Percentiles rank a stretch among this genome's conserved stretches.
These are phyloP conservation scores for Cordyceps militaris DNA, from an alignment of 2,329 filamentous ascomycete genomes.

Conservation along the genomic window DNA sequence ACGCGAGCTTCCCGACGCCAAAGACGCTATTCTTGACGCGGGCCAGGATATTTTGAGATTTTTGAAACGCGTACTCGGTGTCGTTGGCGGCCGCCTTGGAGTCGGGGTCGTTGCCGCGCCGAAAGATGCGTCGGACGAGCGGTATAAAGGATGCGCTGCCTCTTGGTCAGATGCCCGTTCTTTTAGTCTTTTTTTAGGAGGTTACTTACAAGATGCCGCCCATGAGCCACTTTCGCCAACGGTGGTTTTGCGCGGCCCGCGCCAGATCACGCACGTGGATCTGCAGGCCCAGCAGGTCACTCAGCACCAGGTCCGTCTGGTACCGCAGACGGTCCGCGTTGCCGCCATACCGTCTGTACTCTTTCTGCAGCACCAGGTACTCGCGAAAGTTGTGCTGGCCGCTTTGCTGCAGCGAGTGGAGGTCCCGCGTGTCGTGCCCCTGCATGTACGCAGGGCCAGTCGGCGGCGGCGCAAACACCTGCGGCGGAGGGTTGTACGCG, in stretches of 20 bases:
- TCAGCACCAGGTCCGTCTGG: constrained; percentile 36
- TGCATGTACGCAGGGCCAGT: neutral
- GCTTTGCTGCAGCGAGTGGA: constrained; percentile 27
- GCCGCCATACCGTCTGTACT: constrained; percentile 22
- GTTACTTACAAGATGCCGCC: constrained; percentile 43
- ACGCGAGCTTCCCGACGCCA: constrained; percentile 39
- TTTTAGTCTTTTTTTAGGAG: neutral
- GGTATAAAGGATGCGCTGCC: constrained; percentile 45
- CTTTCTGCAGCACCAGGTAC: constrained; percentile 27
- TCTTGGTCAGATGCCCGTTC: neutral
- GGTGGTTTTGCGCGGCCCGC: constrained; percentile 38
- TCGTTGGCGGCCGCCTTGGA: constrained; percentile 36
- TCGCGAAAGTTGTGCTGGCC: constrained; percentile 31
- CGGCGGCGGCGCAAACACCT: constrained; percentile 13
- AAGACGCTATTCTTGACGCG: constrained; percentile 41
- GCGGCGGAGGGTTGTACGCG: constrained; percentile 20
- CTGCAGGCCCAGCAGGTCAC: constrained; percentile 38
- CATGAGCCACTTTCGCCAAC: constrained; percentile 47
- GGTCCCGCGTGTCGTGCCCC: constrained; percentile 18
- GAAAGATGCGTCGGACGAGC: constrained; percentile 44
- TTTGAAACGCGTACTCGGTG: constrained; percentile 51
- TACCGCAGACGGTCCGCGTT: constrained; percentile 34
- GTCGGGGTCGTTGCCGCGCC: constrained; percentile 33
- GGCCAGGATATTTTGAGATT: constrained; percentile 42
- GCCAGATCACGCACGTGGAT: constrained; percentile 36